Conservation (phyloP, 2,329 filamentous ascomycete genomes). For the Fusarium coicis region DNA sequence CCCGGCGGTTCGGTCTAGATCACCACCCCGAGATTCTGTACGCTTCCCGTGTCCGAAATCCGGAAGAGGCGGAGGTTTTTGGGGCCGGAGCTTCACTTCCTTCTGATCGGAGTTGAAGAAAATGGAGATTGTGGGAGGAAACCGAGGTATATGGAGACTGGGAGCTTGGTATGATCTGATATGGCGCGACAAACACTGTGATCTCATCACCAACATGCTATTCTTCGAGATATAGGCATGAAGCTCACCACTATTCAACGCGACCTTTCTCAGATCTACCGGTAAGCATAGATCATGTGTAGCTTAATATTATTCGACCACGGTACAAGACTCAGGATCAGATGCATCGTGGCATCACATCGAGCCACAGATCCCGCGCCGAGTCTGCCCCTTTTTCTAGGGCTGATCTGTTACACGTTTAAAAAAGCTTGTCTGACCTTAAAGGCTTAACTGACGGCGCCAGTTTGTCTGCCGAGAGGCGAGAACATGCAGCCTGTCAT, state of each 20-base stretch:
- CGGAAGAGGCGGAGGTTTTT: neutral
- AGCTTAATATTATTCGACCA: neutral
- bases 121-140: neutral
- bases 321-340: neutral
- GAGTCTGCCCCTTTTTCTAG: constrained; percentile 20
- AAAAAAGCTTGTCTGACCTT: constrained; percentile 31
- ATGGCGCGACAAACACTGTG: constrained; percentile 2
- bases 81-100: neutral
- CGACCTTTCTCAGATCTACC: accelerated
- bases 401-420: constrained; percentile 11
- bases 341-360: neutral
- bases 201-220: neutral
- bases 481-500: neutral
- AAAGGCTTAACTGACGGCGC: neutral
- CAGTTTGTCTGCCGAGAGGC: neutral
- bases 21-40: constrained; percentile 7
- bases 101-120: neutral
- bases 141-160: neutral
- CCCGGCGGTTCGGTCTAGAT: constrained; percentile 13
- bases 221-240: neutral
- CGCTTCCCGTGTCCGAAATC: neutral
- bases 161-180: neutral
- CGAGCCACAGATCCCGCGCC: neutral
- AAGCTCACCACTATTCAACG: neutral
- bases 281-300: no score